Base-by-base conservation (phyloP, 1,139 yeast species). In the Saccharomycopsis hybrid region DNA sequence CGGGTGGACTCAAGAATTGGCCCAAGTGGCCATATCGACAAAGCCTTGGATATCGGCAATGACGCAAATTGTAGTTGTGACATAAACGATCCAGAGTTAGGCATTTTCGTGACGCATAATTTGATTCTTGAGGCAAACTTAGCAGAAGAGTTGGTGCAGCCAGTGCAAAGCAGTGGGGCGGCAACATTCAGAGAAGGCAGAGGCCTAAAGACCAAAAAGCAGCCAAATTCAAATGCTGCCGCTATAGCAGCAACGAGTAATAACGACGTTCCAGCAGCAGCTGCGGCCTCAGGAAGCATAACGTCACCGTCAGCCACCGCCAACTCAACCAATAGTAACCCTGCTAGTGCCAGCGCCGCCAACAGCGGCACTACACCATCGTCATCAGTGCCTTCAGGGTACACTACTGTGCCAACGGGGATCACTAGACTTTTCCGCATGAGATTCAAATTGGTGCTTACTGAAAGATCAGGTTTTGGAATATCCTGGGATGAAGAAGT, bases 401-500 rank as follows among this genome's bases (percentile, higher is more conserved):
- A 25, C 25, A 44, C 56, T 1, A 51, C 54, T 33, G 77, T 84
- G 0, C 92, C 95, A 2, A 92, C 97, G 0, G 98, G 98, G 4
- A 87, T 95, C 2, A 97, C 98, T 0, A 72, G 98, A 48, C 95
- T 94, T 1, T 69, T 92, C 53, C 71, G 98, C 57, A 92, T 92
- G 97, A 97, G 90, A 65, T 92, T 92, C 66, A 84, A 85, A 58
- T 61, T 92, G 18, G 73, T 73, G 8, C 66, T 92, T 30, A 86
- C 96, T 1, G 97, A 90, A 63, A 73, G 97, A 52, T 84, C 96
- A 0, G 99, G 99, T 0, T 72, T 92, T 46, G 98, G 99, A 3
- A 87, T 92, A 36, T 86, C 97, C 0, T 92, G 98, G 98, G 97
- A 92, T 66, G 97, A 90, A 62, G 98, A 92, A 65, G 97, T 92